Percentiles rank a stretch among this genome's conserved stretches.
Conservation (phyloP, 805 yeast genomes). For the Metschnikowia santaceciliae region DNA sequence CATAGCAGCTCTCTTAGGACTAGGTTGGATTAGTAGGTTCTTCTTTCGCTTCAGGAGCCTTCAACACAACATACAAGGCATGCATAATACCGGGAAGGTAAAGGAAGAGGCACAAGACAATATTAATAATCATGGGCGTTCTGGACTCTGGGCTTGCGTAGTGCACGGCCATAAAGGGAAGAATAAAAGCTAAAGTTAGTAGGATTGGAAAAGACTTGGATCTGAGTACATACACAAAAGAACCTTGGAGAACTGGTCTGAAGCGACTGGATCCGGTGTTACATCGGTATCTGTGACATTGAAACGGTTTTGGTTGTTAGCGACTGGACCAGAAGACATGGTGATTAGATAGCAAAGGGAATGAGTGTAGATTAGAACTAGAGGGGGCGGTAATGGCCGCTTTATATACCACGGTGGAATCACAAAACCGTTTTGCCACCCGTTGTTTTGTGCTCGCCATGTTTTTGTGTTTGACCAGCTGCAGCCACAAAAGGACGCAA, state of each 20-base stretch:
- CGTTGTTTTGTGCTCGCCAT: not conserved
- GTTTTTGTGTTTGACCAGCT: not conserved
- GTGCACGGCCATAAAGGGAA: conserved; percentile 2
- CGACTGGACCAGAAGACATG: conserved; percentile 1
- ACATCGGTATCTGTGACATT: not conserved
- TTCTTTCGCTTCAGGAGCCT: not conserved
- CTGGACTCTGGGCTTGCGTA: not conserved
- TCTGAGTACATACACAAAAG: conserved; percentile 1
- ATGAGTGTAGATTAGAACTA: not conserved
- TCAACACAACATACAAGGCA: conserved; percentile 65
- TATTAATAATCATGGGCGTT: conserved; percentile 48
- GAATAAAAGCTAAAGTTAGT: conserved; percentile 3
- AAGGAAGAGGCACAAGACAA: conserved; percentile 68
- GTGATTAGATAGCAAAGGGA: not conserved
- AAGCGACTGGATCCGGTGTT: not conserved
- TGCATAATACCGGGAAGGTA: conserved; percentile 76
- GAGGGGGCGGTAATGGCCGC: not conserved
- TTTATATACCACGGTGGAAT: not conserved
- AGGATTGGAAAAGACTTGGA: not conserved
- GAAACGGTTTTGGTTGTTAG: not conserved
- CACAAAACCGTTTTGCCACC: not conserved
- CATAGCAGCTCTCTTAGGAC: not conserved
- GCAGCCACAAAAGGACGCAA: not conserved
- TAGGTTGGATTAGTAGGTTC: too few species aligned
- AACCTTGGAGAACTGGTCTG: conserved; percentile 2